A percentile compares a stretch with the other conserved stretches of the same genome.
Evolutionary conservation across 805 yeast species (phyloP).

Genomic region (Danielia reshetovae): DNA sequence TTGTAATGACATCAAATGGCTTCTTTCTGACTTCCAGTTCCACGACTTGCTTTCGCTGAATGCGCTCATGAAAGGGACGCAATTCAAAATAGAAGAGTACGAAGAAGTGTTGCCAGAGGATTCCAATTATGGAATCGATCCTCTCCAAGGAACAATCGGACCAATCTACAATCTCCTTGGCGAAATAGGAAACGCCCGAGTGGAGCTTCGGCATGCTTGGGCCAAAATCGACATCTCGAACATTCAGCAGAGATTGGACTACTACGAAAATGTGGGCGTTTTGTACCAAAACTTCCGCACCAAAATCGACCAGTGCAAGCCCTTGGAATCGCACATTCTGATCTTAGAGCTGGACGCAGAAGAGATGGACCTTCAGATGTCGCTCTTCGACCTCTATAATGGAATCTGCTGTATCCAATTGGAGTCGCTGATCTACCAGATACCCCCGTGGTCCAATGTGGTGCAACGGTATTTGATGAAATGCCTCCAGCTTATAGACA

Average conservation of each 20-base stretch:
- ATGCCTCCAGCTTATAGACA: constrained; percentile 10
- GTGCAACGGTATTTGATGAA: constrained; percentile 12
- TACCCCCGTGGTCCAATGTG: constrained; percentile 9
- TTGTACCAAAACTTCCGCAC: constrained; percentile 2
- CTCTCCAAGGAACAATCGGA: constrained; percentile 14
- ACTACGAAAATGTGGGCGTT: constrained; percentile 7
- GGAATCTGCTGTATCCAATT: constrained; percentile 13
- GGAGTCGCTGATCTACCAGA: constrained; percentile 7
- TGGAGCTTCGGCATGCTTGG: constrained; percentile 9
- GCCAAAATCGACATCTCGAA: not conserved
- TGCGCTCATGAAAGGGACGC: constrained; percentile 16
- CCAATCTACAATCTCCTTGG: constrained; percentile 15
- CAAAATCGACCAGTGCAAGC: constrained; percentile 8
- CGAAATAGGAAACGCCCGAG: constrained; percentile 11
- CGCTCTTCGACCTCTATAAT: constrained; percentile 14
- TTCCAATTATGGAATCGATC: constrained; percentile 16
- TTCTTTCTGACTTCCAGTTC: constrained; percentile 18
- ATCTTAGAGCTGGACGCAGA: constrained; percentile 5
- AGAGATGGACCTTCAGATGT: constrained; percentile 10
- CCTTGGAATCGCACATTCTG: constrained; percentile 11
- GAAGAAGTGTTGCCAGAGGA: constrained; percentile 10
- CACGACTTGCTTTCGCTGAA: constrained; percentile 18
- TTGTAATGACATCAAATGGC: constrained; percentile 19
- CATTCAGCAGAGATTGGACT: constrained; percentile 3
- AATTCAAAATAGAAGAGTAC: constrained; percentile 13